Percentiles rank a stretch among this genome's conserved stretches.
Evolutionary conservation across 176 grass and related monocot genomes (phyloP).

Genomic region (Cenchrus fungigraminus): DNA sequence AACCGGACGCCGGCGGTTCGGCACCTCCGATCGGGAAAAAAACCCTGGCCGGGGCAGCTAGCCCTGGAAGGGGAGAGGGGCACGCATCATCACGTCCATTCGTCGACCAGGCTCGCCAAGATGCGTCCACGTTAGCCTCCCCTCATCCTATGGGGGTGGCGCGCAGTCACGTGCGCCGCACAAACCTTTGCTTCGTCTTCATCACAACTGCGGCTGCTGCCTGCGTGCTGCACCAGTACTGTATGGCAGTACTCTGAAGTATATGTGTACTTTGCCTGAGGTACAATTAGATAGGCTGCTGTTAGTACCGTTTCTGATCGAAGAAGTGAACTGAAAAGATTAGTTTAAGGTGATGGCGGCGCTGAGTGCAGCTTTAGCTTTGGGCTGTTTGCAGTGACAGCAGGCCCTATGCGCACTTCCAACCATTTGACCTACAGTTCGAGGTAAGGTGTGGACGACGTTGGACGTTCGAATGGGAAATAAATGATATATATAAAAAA

Average conservation of each 20-base stretch:
- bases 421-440: conserved; percentile 35
- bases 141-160: not conserved
- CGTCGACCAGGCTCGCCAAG: conserved; percentile 1
- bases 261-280: conserved; percentile 2
- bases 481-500: not conserved
- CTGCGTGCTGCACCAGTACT: not conserved
- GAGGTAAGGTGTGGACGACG: conserved; percentile 36
- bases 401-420: not conserved
- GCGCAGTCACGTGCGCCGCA: conserved; percentile 36
- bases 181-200: not conserved
- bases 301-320: not conserved
- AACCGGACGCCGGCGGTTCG: too few species aligned
- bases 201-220: too few species aligned
- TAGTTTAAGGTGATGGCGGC: conserved; percentile 30
- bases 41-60: too few species aligned
- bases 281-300: not conserved
- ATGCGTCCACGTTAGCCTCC: conserved; percentile 15
- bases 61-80: not conserved
- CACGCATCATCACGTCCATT: conserved; percentile 12
- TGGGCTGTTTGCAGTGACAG: not conserved
- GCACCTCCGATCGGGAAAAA: too few species aligned
- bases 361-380: conserved; percentile 20
- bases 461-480: conserved; percentile 4
- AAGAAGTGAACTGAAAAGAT: not conserved
- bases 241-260: too few species aligned